These are phyloP conservation scores for Sporothrix protearum DNA, from an alignment of 2,329 filamentous ascomycete species.

Conservation along the genomic window DNA sequence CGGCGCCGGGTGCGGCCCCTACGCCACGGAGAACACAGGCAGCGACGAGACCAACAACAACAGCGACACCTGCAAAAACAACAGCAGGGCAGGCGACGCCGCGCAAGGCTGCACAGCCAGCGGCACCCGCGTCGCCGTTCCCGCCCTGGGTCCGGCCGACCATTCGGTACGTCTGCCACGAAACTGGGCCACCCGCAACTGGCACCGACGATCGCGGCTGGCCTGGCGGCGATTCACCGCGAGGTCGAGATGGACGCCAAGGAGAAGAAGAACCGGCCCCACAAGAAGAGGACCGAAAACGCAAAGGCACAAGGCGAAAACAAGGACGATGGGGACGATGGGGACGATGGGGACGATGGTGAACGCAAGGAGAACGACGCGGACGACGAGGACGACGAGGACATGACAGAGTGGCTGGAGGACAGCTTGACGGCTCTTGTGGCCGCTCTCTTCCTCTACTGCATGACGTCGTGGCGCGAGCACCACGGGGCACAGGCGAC, in stretches of 20 bases:
- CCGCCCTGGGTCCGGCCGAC: slow-evolving; percentile 66
- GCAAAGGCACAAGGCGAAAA: not conserved
- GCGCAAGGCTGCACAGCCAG: slow-evolving; percentile 30
- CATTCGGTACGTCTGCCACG: slow-evolving; percentile 62
- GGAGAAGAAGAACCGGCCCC: slow-evolving; percentile 4
- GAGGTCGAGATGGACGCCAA: not conserved
- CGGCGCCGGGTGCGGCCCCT: not conserved
- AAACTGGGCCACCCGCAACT: slow-evolving; percentile 59
- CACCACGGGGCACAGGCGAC: not conserved
- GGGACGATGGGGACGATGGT: not conserved
- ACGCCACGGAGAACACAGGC: not conserved
- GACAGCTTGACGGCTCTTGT: slow-evolving; percentile 53
- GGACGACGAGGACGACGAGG: slow-evolving; percentile 33
- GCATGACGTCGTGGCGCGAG: slow-evolving; percentile 41
- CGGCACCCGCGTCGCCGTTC: slow-evolving; percentile 7
- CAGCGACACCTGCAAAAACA: not conserved
- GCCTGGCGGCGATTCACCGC: slow-evolving; percentile 57
- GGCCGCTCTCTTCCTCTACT: slow-evolving; percentile 59
- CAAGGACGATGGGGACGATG: not conserved
- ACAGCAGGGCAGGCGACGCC: slow-evolving; percentile 32
- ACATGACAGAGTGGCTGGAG: slow-evolving; percentile 47
- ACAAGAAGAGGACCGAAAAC: not conserved
- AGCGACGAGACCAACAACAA: slow-evolving; percentile 27
- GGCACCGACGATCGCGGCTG: slow-evolving; percentile 70
- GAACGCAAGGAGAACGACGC: slow-evolving; percentile 37